A percentile compares a stretch with the other conserved stretches of the same genome.
These are phyloP conservation scores for Berkeleyomyces rouxiae DNA, from an alignment of 2,329 filamentous ascomycete species.

Conservation along the genomic window DNA sequence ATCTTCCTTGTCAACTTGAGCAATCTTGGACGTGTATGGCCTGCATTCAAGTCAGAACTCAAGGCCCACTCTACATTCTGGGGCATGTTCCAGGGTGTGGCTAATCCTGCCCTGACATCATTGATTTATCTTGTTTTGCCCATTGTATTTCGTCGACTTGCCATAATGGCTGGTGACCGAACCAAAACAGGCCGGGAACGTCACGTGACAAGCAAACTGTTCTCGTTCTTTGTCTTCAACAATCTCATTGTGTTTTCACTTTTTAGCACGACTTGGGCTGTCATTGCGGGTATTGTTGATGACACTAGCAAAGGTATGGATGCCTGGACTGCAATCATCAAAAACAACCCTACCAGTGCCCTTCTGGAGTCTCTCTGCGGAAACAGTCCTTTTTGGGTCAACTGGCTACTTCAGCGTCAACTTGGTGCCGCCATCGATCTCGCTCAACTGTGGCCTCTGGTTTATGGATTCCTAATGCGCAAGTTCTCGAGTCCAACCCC, in stretches of 20 bases:
- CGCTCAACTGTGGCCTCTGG: conserved; percentile 69
- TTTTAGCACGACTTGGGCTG: conserved; percentile 68
- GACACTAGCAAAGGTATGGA: conserved; percentile 38
- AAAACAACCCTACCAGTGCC: conserved; percentile 43
- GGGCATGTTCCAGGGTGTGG: conserved; percentile 83
- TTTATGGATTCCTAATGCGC: conserved; percentile 71
- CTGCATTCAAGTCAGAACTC: conserved; percentile 51
- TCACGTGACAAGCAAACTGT: conserved; percentile 80
- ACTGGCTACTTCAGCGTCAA: conserved; percentile 82
- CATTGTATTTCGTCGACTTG: conserved; percentile 76
- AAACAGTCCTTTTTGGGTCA: conserved; percentile 85
- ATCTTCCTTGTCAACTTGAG: conserved; percentile 78
- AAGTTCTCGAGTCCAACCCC: conserved; percentile 80
- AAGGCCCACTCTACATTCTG: conserved; percentile 48
- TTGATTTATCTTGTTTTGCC: conserved; percentile 76
- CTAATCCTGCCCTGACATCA: conserved; percentile 73
- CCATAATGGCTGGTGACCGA: conserved; percentile 67
- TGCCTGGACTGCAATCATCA: conserved; percentile 51
- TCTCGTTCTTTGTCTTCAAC: conserved; percentile 94
- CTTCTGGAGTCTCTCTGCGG: conserved; percentile 62
- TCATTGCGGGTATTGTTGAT: conserved; percentile 48
- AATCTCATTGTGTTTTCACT: conserved; percentile 88
- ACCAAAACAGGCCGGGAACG: conserved; percentile 86
- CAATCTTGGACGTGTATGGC: conserved; percentile 70
- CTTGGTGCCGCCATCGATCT: conserved; percentile 86